phyloP scores from a whole-genome alignment of 495 filamentous ascomycete genomes.

The Hypomontagnella submonticulosa region DNA sequence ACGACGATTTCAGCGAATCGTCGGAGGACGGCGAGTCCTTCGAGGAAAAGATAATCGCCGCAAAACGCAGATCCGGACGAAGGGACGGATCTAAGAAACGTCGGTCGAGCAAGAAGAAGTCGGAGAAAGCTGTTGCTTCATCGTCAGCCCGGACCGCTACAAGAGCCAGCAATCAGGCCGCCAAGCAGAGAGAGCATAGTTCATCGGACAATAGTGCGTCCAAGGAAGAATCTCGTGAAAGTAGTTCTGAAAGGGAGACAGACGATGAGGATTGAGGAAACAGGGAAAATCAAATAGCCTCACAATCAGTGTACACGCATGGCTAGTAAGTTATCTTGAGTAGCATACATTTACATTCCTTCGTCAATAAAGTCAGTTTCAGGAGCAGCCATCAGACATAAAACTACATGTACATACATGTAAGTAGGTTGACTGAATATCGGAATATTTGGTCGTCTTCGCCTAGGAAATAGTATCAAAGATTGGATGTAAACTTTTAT shows the following conservation, averaged over 20 bases:
- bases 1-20: slow-evolving; percentile 14
- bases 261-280: slow-evolving; percentile 5
- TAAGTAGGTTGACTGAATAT: too few relatives aligned
- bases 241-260: neutral
- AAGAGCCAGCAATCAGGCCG: neutral
- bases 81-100: slow-evolving; percentile 1
- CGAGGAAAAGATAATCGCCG: neutral
- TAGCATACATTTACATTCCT: too few relatives aligned
- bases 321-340: too few relatives aligned
- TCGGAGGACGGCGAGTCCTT: slow-evolving; percentile 1
- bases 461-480: too few relatives aligned
- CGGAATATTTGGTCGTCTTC: too few relatives aligned
- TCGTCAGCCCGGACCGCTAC: neutral
- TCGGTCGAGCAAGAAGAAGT: neutral
- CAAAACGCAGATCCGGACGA: neutral
- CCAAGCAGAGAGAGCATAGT: neutral
- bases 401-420: too few relatives aligned
- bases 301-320: too few relatives aligned
- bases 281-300: neutral
- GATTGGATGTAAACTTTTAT: neutral
- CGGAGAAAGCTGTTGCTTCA: slow-evolving; percentile 4
- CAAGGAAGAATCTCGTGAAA: neutral
- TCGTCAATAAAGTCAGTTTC: too few relatives aligned
- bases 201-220: neutral
- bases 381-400: too few relatives aligned